Conservation (phyloP, 2,329 filamentous ascomycete genomes). For the Pseudocercospora musae region DNA sequence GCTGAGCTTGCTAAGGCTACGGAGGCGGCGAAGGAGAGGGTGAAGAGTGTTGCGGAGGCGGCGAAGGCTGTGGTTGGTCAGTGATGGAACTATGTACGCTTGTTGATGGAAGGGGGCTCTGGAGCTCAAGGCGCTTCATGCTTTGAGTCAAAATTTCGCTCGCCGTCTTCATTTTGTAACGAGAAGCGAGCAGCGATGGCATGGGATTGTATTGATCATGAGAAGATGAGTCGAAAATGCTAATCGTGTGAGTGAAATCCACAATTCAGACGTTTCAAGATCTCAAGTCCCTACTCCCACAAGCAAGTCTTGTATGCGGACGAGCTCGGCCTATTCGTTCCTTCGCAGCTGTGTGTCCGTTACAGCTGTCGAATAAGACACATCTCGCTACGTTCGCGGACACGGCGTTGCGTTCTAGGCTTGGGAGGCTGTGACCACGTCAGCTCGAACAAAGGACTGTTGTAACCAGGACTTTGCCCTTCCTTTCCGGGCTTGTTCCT, state of each 20-base stretch:
- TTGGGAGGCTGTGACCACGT: too few relatives aligned
- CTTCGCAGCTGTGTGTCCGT: too few relatives aligned
- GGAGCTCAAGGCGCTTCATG: not conserved
- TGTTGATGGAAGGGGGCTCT: not conserved
- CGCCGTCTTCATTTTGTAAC: not conserved
- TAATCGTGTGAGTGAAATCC: not conserved
- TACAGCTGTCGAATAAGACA: too few relatives aligned
- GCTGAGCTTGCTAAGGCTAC: slow-evolving; percentile 37
- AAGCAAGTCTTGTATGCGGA: too few relatives aligned
- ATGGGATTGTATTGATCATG: not conserved
- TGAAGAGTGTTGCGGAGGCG: slow-evolving; percentile 29
- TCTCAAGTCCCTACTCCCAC: too few relatives aligned
- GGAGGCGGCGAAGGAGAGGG: slow-evolving; percentile 32
- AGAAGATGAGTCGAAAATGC: not conserved
- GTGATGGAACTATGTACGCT: not conserved
- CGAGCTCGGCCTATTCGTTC: too few relatives aligned
- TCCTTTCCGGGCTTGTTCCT: too few relatives aligned
- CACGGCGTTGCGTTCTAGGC: too few relatives aligned
- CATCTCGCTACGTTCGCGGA: too few relatives aligned
- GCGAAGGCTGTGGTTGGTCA: slow-evolving; percentile 19
- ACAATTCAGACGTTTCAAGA: too few relatives aligned
- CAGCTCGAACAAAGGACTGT: too few relatives aligned
- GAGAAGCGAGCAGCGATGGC: not conserved
- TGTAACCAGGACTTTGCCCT: too few relatives aligned
- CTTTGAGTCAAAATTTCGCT: not conserved